A percentile compares a stretch with the other conserved stretches of the same genome.
These are phyloP conservation scores for Lathyrus tuberosus DNA, from an alignment of 306 rosid species.

Conservation along the genomic window DNA sequence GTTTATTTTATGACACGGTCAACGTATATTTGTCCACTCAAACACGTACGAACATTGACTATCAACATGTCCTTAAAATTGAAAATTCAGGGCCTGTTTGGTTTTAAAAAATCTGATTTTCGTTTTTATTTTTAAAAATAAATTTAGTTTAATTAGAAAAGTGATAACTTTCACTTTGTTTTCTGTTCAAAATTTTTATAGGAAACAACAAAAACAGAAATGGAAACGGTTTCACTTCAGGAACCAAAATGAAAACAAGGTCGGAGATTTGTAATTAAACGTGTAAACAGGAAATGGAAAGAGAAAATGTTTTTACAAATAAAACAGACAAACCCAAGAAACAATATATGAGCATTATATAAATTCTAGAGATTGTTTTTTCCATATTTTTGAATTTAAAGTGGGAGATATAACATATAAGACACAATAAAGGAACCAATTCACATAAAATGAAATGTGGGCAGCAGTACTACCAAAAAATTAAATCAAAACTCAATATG, in stretches of 20 bases:
- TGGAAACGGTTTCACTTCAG: not conserved
- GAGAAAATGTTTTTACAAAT: constrained; percentile 2
- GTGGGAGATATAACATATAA: constrained; percentile 18
- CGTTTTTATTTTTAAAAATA: not conserved
- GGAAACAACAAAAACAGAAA: not conserved
- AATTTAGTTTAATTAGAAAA: not conserved
- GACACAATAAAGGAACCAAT: constrained; percentile 11
- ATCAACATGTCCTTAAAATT: constrained; percentile 19
- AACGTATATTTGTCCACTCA: constrained; percentile 28
- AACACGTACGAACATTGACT: not conserved
- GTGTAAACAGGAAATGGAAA: constrained; percentile 4
- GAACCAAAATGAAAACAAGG: constrained; percentile 3
- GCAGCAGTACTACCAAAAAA: constrained; percentile 29
- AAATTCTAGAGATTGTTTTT: not conserved
- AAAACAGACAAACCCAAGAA: constrained; percentile 15
- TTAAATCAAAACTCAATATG: not conserved
- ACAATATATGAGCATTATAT: constrained; percentile 16
- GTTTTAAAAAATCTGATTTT: not conserved
- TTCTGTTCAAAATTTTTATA: not conserved
- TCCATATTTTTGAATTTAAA: constrained; percentile 3
- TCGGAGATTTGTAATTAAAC: not conserved
- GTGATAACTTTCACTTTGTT: not conserved
- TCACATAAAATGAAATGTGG: constrained; percentile 29
- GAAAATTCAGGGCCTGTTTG: not conserved
- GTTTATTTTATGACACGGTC: constrained; percentile 14